Conservation (phyloP, 208 protist genomes). For the Leishmania martiniquensis region DNA sequence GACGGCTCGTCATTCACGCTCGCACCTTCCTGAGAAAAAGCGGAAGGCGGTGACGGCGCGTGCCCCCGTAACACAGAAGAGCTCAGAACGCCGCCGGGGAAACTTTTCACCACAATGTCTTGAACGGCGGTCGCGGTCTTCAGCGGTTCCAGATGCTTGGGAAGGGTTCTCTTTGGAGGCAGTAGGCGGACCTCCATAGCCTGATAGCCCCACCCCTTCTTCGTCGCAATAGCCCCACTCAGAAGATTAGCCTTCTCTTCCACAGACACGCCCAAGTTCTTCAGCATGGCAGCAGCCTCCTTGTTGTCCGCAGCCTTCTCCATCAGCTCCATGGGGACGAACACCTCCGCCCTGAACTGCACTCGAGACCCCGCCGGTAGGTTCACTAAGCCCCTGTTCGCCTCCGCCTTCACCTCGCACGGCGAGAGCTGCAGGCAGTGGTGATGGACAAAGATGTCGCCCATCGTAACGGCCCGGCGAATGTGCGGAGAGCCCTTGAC, state of each 20-base stretch:
- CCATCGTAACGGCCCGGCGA: conserved; percentile 36
- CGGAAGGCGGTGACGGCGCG: too few relatives aligned
- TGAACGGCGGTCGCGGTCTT: background rate
- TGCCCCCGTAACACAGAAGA: background rate
- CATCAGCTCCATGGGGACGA: conserved; percentile 22
- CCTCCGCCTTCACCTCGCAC: background rate
- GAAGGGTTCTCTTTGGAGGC: background rate
- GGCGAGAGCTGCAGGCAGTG: conserved; percentile 25
- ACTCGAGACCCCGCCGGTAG: conserved; percentile 24
- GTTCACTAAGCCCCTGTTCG: conserved; percentile 10
- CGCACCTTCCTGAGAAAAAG: background rate
- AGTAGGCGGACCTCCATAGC: conserved; percentile 15
- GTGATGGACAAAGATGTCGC: conserved; percentile 60
- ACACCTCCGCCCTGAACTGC: conserved; percentile 31
- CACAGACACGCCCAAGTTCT: conserved; percentile 20
- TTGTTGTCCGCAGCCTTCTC: conserved; percentile 28
- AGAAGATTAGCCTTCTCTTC: conserved; percentile 22
- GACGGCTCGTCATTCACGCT: background rate
- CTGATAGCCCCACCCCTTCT: conserved; percentile 32
- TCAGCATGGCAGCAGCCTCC: conserved; percentile 28
- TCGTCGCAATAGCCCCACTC: conserved; percentile 19
- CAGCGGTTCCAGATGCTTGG: background rate
- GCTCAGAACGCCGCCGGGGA: background rate
- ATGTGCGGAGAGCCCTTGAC: conserved; percentile 24
- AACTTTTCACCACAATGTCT: too few relatives aligned